Conservation (phyloP, 306 rosid genomes). For the Styphnolobium japonicum region DNA sequence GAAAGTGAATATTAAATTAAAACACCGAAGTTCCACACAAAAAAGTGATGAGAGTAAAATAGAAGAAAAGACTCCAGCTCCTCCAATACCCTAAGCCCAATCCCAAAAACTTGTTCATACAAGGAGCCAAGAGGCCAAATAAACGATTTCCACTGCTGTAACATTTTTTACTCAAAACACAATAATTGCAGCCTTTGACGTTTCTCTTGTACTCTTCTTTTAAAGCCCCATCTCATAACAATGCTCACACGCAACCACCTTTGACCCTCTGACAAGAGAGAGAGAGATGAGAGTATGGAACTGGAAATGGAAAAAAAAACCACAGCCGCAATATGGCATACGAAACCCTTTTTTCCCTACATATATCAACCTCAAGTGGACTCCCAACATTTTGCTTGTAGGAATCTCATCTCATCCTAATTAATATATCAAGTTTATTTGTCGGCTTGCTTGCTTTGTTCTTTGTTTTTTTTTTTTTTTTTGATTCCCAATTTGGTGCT, state of each 20-base stretch:
- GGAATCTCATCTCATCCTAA: slow-evolving; percentile 34
- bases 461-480: background rate
- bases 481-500: background rate
- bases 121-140: too few species aligned
- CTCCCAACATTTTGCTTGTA: slow-evolving; percentile 41
- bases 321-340: slow-evolving; percentile 73
- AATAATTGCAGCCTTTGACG: slow-evolving; percentile 83
- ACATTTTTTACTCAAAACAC: slow-evolving; percentile 53
- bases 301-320: background rate
- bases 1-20: background rate
- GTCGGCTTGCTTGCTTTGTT: background rate
- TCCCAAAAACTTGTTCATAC: background rate
- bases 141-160: slow-evolving; percentile 32
- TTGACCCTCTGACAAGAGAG: slow-evolving; percentile 54
- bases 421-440: background rate
- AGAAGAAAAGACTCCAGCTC: background rate
- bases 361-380: slow-evolving; percentile 29
- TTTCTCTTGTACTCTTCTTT: slow-evolving; percentile 37
- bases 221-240: slow-evolving; percentile 31
- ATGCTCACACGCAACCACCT: slow-evolving; percentile 88
- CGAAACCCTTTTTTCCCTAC: slow-evolving; percentile 45
- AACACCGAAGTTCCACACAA: background rate
- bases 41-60: background rate
- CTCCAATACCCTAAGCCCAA: background rate
- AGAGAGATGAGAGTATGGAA: background rate